Percentiles rank a stretch among this genome's conserved stretches.
Conservation (phyloP, 2,329 filamentous ascomycete species). For the Fusarium sp. region DNA sequence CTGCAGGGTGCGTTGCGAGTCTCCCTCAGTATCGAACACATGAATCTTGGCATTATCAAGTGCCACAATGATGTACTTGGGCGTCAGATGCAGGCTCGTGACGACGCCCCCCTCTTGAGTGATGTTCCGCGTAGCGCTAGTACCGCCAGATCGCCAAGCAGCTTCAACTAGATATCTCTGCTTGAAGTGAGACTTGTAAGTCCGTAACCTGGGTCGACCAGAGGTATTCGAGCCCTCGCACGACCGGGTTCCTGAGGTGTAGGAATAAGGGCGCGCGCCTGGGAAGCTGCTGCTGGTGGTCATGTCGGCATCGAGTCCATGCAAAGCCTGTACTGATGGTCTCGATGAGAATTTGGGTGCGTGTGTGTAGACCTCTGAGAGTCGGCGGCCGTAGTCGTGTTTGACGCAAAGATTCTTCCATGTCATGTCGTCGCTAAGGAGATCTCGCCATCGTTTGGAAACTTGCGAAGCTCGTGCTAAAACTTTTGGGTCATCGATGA, state of each 20-base stretch:
- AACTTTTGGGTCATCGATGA: conserved; percentile 96
- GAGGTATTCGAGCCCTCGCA: conserved; percentile 59
- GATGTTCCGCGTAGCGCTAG: conserved; percentile 83
- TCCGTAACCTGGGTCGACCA: conserved; percentile 69
- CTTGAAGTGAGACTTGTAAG: conserved; percentile 97
- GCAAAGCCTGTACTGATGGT: conserved; percentile 45
- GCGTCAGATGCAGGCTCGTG: conserved; percentile 91
- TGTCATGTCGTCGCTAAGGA: conserved; percentile 95
- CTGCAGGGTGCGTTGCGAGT: conserved; percentile 86
- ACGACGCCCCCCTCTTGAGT: conserved; percentile 97
- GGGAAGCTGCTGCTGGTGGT: conserved; percentile 55
- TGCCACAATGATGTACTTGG: conserved; percentile 97
- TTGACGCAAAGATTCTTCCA: conserved; percentile 98
- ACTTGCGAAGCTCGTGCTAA: conserved; percentile 94
- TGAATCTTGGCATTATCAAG: conserved; percentile 99
- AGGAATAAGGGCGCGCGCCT: conserved; percentile 51
- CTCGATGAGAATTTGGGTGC: conserved; percentile 45
- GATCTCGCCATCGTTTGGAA: conserved; percentile 91
- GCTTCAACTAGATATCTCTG: conserved; percentile 97
- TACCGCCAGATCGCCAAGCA: conserved; percentile 93
- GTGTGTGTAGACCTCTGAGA: conserved; percentile 60
- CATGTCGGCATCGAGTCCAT: conserved; percentile 50
- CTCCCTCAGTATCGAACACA: conserved; percentile 92
- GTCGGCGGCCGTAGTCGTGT: conserved; percentile 79
- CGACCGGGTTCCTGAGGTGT: conserved; percentile 58